Evolutionary conservation across 2,329 filamentous ascomycete genomes (phyloP).

Genomic region (Akanthomyces dipterigenus): DNA sequence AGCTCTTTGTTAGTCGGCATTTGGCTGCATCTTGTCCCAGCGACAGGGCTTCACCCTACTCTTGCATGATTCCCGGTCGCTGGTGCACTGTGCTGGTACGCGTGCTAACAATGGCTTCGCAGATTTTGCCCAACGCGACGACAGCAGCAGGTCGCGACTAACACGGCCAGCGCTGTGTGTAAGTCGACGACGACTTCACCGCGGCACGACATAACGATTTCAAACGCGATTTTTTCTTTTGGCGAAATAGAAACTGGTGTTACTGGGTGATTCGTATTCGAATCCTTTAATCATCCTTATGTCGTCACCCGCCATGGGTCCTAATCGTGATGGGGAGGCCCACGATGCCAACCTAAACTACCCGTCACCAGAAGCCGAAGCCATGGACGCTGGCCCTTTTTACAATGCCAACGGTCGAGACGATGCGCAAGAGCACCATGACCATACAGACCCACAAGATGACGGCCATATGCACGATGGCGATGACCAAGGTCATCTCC

Average conservation of each 20-base stretch:
- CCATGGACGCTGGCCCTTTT: conserved; percentile 36
- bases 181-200: not conserved
- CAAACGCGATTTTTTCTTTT: not conserved
- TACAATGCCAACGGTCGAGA: conserved; percentile 35
- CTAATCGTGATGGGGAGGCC: conserved; percentile 27
- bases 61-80: not conserved
- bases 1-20: conserved; percentile 28
- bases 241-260: not conserved
- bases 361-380: conserved; percentile 39
- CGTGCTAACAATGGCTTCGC: conserved; percentile 10
- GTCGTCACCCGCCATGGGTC: conserved; percentile 22
- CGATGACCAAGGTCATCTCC: conserved; percentile 24
- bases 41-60: not conserved
- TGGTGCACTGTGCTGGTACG: not conserved
- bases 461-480: conserved; percentile 2
- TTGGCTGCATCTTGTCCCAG: conserved; percentile 2
- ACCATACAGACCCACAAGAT: conserved; percentile 15
- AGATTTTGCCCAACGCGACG: conserved; percentile 7
- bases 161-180: not conserved
- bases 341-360: conserved; percentile 36
- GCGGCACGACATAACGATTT: not conserved
- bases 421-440: conserved; percentile 25
- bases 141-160: conserved; percentile 3
- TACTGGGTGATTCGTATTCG: not conserved
- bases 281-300: not conserved